Conservation (phyloP, 2,329 filamentous ascomycete genomes). For the Ophiostoma novo-ulmi region DNA sequence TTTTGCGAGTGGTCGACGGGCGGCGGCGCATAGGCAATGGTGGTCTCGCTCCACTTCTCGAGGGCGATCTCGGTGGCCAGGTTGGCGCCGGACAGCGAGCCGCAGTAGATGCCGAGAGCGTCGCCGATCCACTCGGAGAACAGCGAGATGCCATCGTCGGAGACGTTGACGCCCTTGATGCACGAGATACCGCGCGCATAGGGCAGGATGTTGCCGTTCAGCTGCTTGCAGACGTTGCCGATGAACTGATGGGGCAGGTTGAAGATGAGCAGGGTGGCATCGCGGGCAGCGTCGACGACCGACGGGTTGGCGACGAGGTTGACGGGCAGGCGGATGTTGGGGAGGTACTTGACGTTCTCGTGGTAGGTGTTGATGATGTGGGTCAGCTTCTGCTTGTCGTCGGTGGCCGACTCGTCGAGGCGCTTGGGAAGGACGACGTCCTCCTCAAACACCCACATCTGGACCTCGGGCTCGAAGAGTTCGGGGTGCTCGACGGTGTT, state of each 20-base stretch:
- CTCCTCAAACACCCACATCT: slow-evolving; percentile 99
- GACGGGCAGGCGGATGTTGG: slow-evolving; percentile 72
- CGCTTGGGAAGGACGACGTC: slow-evolving; percentile 67
- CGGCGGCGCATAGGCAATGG: slow-evolving; percentile 91
- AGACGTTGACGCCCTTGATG: slow-evolving; percentile 95
- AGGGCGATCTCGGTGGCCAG: slow-evolving; percentile 86
- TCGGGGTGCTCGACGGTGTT: slow-evolving; percentile 74
- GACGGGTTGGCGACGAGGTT: slow-evolving; percentile 85
- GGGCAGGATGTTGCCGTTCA: slow-evolving; percentile 83
- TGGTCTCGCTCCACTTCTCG: slow-evolving; percentile 97
- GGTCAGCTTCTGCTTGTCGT: slow-evolving; percentile 77
- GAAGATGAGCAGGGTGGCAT: slow-evolving; percentile 87
- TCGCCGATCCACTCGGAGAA: slow-evolving; percentile 95
- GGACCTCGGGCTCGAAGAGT: slow-evolving; percentile 80
- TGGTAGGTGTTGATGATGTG: slow-evolving; percentile 83
- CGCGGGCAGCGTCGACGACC: slow-evolving; percentile 70
- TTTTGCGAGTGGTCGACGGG: slow-evolving; percentile 71
- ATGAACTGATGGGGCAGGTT: slow-evolving; percentile 98
- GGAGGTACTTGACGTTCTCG: slow-evolving; percentile 97
- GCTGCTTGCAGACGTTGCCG: slow-evolving; percentile 72
- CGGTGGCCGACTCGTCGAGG: slow-evolving; percentile 53
- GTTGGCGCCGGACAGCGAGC: slow-evolving; percentile 91
- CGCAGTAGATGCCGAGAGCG: slow-evolving; percentile 90
- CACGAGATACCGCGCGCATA: slow-evolving; percentile 92
- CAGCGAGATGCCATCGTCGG: slow-evolving; percentile 75